phyloP scores from a whole-genome alignment of 768 basidiomycete species.

The Leccinum barrowsii region DNA sequence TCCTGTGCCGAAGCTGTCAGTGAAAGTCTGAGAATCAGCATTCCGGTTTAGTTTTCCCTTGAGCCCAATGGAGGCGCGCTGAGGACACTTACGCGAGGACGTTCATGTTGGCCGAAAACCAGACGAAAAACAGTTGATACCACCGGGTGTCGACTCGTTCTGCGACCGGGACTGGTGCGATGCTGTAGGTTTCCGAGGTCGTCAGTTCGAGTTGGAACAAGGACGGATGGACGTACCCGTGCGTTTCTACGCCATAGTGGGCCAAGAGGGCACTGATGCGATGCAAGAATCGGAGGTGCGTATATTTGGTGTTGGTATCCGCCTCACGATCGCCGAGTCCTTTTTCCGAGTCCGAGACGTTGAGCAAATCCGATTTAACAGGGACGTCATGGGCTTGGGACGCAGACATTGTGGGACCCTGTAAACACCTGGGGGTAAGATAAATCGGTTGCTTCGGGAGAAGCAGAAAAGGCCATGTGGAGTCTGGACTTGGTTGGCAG shows the following conservation, averaged over 20 bases:
- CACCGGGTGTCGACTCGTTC: slow-evolving; percentile 39
- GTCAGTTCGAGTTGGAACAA: neutral
- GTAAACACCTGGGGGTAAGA: neutral
- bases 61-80: no score
- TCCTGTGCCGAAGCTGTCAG: slow-evolving; percentile 44
- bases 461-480: neutral
- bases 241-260: slow-evolving; percentile 39
- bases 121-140: slow-evolving; percentile 50
- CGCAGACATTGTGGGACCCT: slow-evolving; percentile 4
- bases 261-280: slow-evolving; percentile 28
- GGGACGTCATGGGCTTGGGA: neutral
- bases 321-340: neutral
- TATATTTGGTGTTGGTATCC: neutral
- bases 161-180: slow-evolving; percentile 36
- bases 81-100: slow-evolving; percentile 35
- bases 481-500: neutral
- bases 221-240: slow-evolving; percentile 30
- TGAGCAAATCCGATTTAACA: neutral
- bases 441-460: neutral
- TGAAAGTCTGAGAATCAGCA: neutral
- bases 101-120: slow-evolving; percentile 47
- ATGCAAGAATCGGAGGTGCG: slow-evolving; percentile 14
- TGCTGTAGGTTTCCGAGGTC: slow-evolving; percentile 20
- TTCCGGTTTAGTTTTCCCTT: neutral
- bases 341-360: slow-evolving; percentile 2